Evolutionary conservation across 2,329 filamentous ascomycete species (phyloP).

Genomic region (Myriosclerotinia duriaeana): DNA sequence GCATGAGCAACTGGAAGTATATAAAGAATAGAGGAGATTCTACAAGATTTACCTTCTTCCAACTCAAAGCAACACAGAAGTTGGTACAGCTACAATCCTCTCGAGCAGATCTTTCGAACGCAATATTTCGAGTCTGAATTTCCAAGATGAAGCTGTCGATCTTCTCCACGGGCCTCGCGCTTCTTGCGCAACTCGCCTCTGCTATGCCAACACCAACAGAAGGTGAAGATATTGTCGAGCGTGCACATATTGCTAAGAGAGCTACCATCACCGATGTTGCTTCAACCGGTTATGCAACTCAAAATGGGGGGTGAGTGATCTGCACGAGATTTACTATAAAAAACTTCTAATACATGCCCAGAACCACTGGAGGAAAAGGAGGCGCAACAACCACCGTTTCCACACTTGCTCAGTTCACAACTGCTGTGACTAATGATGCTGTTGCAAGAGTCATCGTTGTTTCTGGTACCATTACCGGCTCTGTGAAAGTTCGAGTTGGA

Average conservation of each 20-base stretch:
- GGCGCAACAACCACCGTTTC: slow-evolving; percentile 49
- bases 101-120: background rate
- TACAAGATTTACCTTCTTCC: background rate
- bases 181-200: slow-evolving; percentile 47
- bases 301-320: slow-evolving; percentile 42
- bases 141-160: slow-evolving; percentile 50
- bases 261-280: slow-evolving; percentile 41
- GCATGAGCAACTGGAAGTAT: background rate
- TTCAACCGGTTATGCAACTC: slow-evolving; percentile 47
- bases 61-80: background rate
- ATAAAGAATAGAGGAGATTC: background rate
- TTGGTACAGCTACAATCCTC: background rate
- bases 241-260: slow-evolving; percentile 44
- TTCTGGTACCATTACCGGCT: slow-evolving; percentile 40
- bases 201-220: slow-evolving; percentile 50
- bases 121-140: background rate
- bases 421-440: slow-evolving; percentile 42
- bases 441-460: slow-evolving; percentile 47
- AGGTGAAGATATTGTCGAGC: slow-evolving; percentile 33
- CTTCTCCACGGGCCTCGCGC: slow-evolving; percentile 46
- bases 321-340: too few relatives aligned
- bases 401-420: slow-evolving; percentile 41
- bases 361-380: slow-evolving; percentile 49
- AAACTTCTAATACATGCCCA: slow-evolving; percentile 27
- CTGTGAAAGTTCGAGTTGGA: slow-evolving; percentile 30